These are phyloP conservation scores for Leccinum truebloodii DNA, from an alignment of 768 basidiomycete species.

Conservation along the genomic window DNA sequence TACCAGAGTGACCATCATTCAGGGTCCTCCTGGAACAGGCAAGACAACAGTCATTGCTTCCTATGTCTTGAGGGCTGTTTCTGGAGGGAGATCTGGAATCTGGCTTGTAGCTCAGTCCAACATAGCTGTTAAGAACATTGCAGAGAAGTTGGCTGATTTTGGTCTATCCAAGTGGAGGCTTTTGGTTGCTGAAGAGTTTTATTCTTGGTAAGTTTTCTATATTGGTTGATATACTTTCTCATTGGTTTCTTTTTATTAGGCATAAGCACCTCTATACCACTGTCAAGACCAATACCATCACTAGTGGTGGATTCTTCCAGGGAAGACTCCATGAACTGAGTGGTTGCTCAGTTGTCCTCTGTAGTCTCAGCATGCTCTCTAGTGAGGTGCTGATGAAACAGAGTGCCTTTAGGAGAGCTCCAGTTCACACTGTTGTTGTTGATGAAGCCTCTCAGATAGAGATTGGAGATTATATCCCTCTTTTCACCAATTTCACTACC, in stretches of 20 bases:
- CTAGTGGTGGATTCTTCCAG: constrained; percentile 39
- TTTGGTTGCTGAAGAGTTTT: constrained; percentile 72
- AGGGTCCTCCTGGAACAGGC: constrained; percentile 68
- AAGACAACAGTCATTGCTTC: constrained; percentile 74
- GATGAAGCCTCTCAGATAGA: constrained; percentile 74
- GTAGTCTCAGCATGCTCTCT: constrained; percentile 78
- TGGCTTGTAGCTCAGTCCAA: constrained; percentile 88
- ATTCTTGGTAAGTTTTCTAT: constrained; percentile 54
- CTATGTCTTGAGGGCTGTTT: constrained; percentile 52
- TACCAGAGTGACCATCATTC: constrained; percentile 37
- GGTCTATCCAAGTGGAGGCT: constrained; percentile 60
- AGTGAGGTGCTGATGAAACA: constrained; percentile 19
- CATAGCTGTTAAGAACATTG: constrained; percentile 89
- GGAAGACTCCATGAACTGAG: constrained; percentile 33
- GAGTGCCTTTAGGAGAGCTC: constrained; percentile 29
- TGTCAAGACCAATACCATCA: constrained; percentile 51
- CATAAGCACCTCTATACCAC: constrained; percentile 75
- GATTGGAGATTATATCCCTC: constrained; percentile 51
- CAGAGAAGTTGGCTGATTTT: constrained; percentile 66
- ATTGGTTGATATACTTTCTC: constrained; percentile 1
- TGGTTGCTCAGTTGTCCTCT: constrained; percentile 59
- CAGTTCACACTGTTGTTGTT: constrained; percentile 52
- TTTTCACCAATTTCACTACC: constrained; percentile 31
- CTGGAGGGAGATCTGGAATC: constrained; percentile 47
- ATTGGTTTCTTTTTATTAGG: constrained; percentile 43